Evolutionary conservation across 192 early-diverging fungal genomes (phyloP), one percentile per base, ranked within the genome.

Genomic region (Coemansia sp.): DNA sequence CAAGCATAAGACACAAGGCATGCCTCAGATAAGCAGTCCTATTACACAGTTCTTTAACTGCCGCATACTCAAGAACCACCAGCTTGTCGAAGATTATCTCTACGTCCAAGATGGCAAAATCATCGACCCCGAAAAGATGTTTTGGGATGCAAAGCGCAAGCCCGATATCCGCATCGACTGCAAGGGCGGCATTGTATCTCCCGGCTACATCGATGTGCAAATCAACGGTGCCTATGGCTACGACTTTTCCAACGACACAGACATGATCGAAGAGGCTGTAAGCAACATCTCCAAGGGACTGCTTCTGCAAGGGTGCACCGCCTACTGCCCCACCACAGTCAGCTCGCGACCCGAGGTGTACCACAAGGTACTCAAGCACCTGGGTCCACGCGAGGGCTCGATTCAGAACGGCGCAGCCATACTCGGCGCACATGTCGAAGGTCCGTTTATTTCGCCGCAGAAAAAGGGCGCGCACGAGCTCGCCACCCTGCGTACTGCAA

Each of bases 221-320:
- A 87, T 94, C 63, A 94, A 94, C 65, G 92, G 92, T 54, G 89
- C 85, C 0, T 94, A 89, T 70, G 91, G 92, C 11, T 85, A 90
- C 54, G 92, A 94, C 69, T 93, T 94, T 78, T 77, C 86, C 33
- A 81, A 86, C 52, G 86, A 86, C 48, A 77, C 76, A 10, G 88
- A 89, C 12, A 83, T 83, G 11, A 85, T 90, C 31, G 83, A 86
- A 49, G 77, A 86, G 30, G 85, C 87, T 22, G 79, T 92, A 7
- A 68, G 84, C 63, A 88, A 85, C 48, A 84, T 94, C 18, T 86
- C 91, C 60, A 89, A 86, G 51, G 89, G 90, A 1, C 69, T 94
- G 38, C 80, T 94, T 38, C 85, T 90, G 56, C 87, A 89, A 57
- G 92, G 92, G 10, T 91, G 89, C 36, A 94, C 92, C 5, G 82